These are phyloP conservation scores for Phylloporus sp. DNA, from an alignment of 1,284 basidiomycete species.

Conservation along the genomic window DNA sequence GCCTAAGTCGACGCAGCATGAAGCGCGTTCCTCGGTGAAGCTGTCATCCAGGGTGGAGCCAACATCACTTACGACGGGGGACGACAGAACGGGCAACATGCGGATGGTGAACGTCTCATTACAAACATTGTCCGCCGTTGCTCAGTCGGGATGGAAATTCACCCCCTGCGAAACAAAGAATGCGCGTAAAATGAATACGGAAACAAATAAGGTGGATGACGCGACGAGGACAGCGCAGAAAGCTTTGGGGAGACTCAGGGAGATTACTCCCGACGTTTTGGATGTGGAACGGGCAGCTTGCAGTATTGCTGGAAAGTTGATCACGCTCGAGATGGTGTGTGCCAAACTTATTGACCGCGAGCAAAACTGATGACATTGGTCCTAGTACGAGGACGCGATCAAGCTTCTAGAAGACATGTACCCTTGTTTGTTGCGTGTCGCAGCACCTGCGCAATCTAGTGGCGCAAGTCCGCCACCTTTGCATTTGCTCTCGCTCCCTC, in stretches of 20 bases:
- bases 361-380: slow-evolving; percentile 14
- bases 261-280: slow-evolving; percentile 54
- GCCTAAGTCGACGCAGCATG: slow-evolving; percentile 14
- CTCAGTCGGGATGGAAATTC: slow-evolving; percentile 67
- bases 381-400: slow-evolving; percentile 60
- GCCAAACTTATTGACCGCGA: neutral
- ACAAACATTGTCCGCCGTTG: slow-evolving; percentile 58
- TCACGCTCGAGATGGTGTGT: slow-evolving; percentile 71
- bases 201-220: slow-evolving; percentile 44
- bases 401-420: slow-evolving; percentile 56
- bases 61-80: slow-evolving; percentile 27
- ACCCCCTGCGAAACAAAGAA: slow-evolving; percentile 22
- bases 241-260: slow-evolving; percentile 55
- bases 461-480: slow-evolving; percentile 25
- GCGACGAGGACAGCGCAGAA: slow-evolving; percentile 43
- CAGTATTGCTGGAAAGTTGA: slow-evolving; percentile 68
- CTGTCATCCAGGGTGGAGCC: slow-evolving; percentile 6
- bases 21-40: slow-evolving; percentile 9
- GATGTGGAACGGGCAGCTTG: slow-evolving; percentile 77
- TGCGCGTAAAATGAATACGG: slow-evolving; percentile 37
- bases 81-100: slow-evolving; percentile 55
- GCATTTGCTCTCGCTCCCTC: slow-evolving; percentile 56
- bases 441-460: slow-evolving; percentile 1
- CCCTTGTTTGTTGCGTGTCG: slow-evolving; percentile 44
- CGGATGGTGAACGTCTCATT: slow-evolving; percentile 66